A percentile compares a stretch with the other conserved stretches of the same genome.
These are phyloP conservation scores for Pholiota conissans DNA, from an alignment of 768 basidiomycete species.

Conservation along the genomic window DNA sequence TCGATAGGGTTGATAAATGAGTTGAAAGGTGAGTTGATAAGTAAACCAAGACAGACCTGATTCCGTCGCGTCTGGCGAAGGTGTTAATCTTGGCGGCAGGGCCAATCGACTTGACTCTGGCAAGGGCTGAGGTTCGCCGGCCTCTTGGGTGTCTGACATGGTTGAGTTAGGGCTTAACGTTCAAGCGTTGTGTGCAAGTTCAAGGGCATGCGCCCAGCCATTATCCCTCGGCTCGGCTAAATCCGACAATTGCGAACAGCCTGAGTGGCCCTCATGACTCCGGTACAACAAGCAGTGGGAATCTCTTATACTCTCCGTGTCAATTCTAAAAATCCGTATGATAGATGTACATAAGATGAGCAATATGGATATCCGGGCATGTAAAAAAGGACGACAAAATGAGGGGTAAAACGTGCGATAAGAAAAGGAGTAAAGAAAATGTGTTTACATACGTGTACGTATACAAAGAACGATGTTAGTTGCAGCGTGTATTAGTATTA, in stretches of 20 bases:
- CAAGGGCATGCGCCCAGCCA: conserved; percentile 21
- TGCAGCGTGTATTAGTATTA: conserved; percentile 7
- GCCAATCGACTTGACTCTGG: conserved; percentile 8
- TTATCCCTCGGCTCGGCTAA: conserved; percentile 36
- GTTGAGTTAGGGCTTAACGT: conserved; percentile 16
- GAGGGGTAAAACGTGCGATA: not conserved
- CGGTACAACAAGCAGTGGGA: not conserved
- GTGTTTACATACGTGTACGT: too few relatives aligned
- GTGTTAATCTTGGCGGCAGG: conserved; percentile 37
- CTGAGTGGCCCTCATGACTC: not conserved
- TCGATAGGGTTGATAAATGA: conserved; percentile 12
- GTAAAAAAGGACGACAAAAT: not conserved
- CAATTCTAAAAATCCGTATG: not conserved
- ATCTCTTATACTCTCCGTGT: not conserved
- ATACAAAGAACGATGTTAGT: too few relatives aligned
- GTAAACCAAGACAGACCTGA: conserved; percentile 37
- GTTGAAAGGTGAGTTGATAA: conserved; percentile 16
- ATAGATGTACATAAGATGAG: not conserved
- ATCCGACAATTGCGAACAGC: conserved; percentile 27
- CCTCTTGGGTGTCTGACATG: conserved; percentile 24
- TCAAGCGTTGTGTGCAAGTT: conserved; percentile 20
- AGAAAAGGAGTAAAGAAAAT: too few relatives aligned
- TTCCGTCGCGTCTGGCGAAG: conserved; percentile 45
- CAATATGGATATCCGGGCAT: not conserved
- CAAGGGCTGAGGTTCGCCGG: conserved; percentile 14